Base-by-base conservation (phyloP, 148 eudicot species). In the Bassia scoparia region DNA sequence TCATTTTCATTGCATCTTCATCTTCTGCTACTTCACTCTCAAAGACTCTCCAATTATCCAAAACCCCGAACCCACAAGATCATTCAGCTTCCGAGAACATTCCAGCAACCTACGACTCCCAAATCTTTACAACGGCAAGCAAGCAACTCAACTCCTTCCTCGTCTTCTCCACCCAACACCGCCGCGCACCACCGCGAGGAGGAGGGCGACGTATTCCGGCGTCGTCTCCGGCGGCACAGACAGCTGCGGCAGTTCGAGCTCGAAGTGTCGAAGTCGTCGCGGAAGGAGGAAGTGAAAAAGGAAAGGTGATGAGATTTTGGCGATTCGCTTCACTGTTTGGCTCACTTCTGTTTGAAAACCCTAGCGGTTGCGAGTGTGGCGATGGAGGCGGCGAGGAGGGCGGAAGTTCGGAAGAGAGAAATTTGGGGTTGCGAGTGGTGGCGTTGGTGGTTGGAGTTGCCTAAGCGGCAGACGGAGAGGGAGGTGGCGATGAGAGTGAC, bases 301-400 rank as follows among this genome's bases (percentile, higher is more conserved):
- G 93, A 86, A 38, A 85, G 83, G 20, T 86, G 0, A 65, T 89
- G 63, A 91, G 54, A 88, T 92, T 6, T 43, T 95, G 0, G 86
- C 93, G 9, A 89, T 8, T 87, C 98, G 7, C 82, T 95, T n/a
- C 61, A 82, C 96, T 35, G 93, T 81, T 33, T 95, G 98, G 98
- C 84, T 95, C 9, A 91, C 91, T 81, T 95, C 37, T 95, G 61
- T 86, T 95, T 37, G 86, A 95, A 61, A 95, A 88, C 81, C 98
- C 98, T 64, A 79, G 76, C 1, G 82, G 85, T 6, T 88, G 96
- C 48, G 96, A 91, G 0, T 85, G 89, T 67, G 81, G 71, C 20
- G 80, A 44, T 37, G 74, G 31, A 15, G 72, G 68, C 5, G 66
- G 64, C 23, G 78, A 43, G n/a, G 84, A 82, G 69, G 75, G 75